Percentiles rank a stretch among this genome's conserved stretches.
These are phyloP conservation scores for Russula abietina DNA, from an alignment of 768 basidiomycete genomes.

Conservation along the genomic window DNA sequence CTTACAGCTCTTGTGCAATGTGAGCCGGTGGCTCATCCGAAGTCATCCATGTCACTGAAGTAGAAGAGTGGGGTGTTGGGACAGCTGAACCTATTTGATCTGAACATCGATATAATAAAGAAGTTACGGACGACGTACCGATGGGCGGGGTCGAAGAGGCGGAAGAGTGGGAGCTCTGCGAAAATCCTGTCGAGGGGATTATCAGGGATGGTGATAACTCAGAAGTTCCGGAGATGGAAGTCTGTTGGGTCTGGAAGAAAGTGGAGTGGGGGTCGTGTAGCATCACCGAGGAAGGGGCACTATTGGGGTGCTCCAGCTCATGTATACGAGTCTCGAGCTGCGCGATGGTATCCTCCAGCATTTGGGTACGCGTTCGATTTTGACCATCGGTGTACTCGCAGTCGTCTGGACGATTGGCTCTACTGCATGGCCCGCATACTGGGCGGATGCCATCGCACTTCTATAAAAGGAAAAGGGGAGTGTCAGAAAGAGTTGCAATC, in stretches of 20 bases:
- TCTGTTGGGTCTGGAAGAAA: slow-evolving; percentile 9
- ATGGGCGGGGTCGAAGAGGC: slow-evolving; percentile 14
- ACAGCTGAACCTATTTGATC: neutral
- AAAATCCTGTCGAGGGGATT: neutral
- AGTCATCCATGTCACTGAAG: slow-evolving; percentile 3
- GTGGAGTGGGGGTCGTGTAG: slow-evolving; percentile 24
- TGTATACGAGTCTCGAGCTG: slow-evolving; percentile 48
- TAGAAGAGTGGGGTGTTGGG: neutral
- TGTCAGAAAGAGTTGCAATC: neutral
- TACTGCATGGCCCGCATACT: slow-evolving; percentile 55
- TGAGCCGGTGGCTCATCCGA: slow-evolving; percentile 18
- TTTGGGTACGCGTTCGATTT: slow-evolving; percentile 51
- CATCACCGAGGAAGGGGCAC: slow-evolving; percentile 12
- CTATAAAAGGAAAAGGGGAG: slow-evolving; percentile 30
- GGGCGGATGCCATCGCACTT: slow-evolving; percentile 63
- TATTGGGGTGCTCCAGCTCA: slow-evolving; percentile 25
- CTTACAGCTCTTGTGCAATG: slow-evolving; percentile 21
- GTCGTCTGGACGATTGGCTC: slow-evolving; percentile 54
- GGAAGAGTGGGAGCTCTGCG: slow-evolving; percentile 14
- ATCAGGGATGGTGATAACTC: neutral
- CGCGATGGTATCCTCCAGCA: slow-evolving; percentile 52
- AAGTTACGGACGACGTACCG: neutral
- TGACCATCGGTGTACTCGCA: slow-evolving; percentile 65
- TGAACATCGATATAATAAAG: neutral
- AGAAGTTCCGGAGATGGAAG: neutral